Conservation (phyloP, 768 basidiomycete species). For the Auricularia auricula-judae region DNA sequence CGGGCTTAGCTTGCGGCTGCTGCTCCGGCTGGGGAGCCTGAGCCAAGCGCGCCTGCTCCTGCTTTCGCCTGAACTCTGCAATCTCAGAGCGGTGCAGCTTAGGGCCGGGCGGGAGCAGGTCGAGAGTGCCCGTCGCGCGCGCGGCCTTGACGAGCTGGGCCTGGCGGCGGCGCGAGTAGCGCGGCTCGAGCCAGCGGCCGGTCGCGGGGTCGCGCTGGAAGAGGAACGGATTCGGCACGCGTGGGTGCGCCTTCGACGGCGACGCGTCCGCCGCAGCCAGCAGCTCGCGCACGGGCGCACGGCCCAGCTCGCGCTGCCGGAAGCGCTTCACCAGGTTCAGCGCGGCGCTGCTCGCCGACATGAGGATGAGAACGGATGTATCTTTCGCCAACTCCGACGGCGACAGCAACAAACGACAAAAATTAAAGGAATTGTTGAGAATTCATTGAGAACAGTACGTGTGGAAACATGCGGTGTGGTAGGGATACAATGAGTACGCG, state of each 20-base stretch:
- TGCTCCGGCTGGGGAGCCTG: neutral
- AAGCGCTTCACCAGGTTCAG: neutral
- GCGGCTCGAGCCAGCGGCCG: conserved; percentile 56
- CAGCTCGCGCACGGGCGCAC: neutral
- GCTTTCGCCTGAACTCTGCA: conserved; percentile 1
- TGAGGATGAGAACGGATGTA: no score
- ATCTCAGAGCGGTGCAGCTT: conserved; percentile 32
- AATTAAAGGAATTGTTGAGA: no score
- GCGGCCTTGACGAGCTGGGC: conserved; percentile 71
- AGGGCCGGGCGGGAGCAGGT: conserved; percentile 58
- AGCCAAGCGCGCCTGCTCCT: neutral
- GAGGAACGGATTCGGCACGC: conserved; percentile 54
- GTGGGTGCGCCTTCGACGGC: neutral
- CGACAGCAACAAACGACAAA: no score
- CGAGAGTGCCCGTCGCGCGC: conserved; percentile 36
- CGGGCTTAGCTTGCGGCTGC: no score
- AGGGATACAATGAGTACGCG: no score
- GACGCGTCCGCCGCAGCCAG: neutral
- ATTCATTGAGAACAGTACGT: no score
- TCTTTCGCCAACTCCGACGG: no score
- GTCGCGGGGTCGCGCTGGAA: conserved; percentile 47
- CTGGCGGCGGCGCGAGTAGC: conserved; percentile 65
- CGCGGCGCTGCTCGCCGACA: neutral
- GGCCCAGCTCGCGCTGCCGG: neutral
- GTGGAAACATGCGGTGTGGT: no score